Evolutionary conservation across 2,329 filamentous ascomycete genomes (phyloP), one percentile per base, ranked within the genome.

Genomic region (Coniochaeta sp.): DNA sequence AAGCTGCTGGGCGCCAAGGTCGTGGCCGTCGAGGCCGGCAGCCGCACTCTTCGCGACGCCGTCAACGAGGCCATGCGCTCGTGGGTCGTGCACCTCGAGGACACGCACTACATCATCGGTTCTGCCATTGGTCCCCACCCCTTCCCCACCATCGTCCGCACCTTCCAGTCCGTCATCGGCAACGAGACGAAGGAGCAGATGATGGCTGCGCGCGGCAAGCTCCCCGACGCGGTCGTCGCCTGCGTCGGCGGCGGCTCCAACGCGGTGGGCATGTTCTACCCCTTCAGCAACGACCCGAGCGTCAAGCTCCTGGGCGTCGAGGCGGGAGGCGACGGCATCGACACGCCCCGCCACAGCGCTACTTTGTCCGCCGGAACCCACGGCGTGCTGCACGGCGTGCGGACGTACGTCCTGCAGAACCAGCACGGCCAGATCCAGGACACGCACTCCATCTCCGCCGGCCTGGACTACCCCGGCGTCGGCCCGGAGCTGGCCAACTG

Each of bases 51-150:
- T 27, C 85, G 88, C 53, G 88, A 92, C 63, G 88, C 92, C 3
- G 92, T 97, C 71, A 97, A 97, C 73, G 92, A 99, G 72, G 91
- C 94, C 18, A 75, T 99, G 64, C 87, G 94, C 45, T 85, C 89
- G 56, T 99, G 94, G 94, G 91, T 99, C 16, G 87, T 91, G 52
- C 81, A 91, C 60, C 87, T 99, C 14, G 85, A 91, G 61, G 95
- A 89, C 16, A 97, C 94, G 0, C 94, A 99, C 77, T 99, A 97
- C 76, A 94, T 97, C 62, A 95, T 99, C 61, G 94, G 94, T 52
- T 96, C 91, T 14, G 94, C 94, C 42, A 99, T 99, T 61, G 94
- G 94, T 0, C 94, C 94, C 47, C 94, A 99, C 68, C 94, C 94
- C 10, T 97, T 96, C 85, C 94, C 94, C 1, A 95, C 90, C 49